Percentiles rank a stretch among this genome's conserved stretches.
Conservation (phyloP, 2,329 filamentous ascomycete species). For the Aureobasidium mangrovei region DNA sequence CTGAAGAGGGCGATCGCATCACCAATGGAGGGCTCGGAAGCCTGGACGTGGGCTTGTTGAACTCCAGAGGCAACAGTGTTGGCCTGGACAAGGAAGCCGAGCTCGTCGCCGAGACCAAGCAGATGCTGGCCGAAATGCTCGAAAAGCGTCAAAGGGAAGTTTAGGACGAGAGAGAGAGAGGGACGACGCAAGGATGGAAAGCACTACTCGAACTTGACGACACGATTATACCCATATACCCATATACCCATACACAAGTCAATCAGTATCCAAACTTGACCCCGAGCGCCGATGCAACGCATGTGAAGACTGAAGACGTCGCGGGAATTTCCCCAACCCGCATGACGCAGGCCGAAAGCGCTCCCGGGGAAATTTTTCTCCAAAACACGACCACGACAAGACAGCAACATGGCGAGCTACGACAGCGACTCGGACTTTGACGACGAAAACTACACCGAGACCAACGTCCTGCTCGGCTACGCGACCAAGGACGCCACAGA, state of each 20-base stretch:
- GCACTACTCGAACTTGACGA: not conserved
- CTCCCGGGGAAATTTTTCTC: conserved; percentile 7
- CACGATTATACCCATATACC: not conserved
- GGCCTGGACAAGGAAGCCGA: conserved; percentile 78
- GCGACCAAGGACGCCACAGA: conserved; percentile 69
- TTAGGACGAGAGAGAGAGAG: not conserved
- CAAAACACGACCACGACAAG: not conserved
- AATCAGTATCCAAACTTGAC: no score
- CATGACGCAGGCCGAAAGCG: conserved; percentile 3
- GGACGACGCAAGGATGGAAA: not conserved
- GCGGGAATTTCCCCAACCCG: not conserved
- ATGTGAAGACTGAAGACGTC: not conserved
- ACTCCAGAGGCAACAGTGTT: conserved; percentile 73
- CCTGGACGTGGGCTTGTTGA: conserved; percentile 83
- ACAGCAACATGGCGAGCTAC: conserved; percentile 57
- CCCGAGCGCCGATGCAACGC: no score
- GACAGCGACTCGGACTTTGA: conserved; percentile 63
- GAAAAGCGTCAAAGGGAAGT: not conserved
- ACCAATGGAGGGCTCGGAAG: conserved; percentile 41
- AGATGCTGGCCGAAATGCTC: conserved; percentile 40
- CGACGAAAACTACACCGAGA: conserved; percentile 65
- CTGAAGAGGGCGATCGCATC: conserved; percentile 21
- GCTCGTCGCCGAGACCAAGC: conserved; percentile 57
- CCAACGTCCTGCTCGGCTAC: conserved; percentile 84
- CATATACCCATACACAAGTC: not conserved